Evolutionary conservation across 2,329 filamentous ascomycete species (phyloP), one percentile per base, ranked within the genome.

Genomic region (Rutstroemia sp.): DNA sequence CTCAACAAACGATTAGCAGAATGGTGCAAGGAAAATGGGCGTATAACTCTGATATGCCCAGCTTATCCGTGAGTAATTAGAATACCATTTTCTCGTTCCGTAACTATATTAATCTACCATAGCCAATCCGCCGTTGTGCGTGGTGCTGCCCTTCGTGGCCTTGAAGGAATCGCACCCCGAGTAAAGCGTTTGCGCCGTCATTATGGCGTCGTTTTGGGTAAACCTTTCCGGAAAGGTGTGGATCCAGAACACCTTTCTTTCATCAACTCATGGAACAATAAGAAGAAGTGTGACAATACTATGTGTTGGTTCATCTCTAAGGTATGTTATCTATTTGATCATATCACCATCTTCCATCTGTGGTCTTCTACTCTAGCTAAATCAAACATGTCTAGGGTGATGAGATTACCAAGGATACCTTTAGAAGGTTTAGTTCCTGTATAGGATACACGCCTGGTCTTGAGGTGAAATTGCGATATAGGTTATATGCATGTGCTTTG

Each of bases 71-170:
- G 53, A 59, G 60, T 42, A 8, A 23, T 4, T 23, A 17, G 12
- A 23, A 39, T 38, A 14, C 23, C 12, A 25, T 25, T 3, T 19
- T 42, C 25, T 23, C 19, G 2, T 19, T 40, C 25, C 16, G 30
- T 30, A 6, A 17, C 7, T 16, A 44, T 48, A 27, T 56, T 60
- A 25, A 59, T 51, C 8, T 2, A 36, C 4, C 46, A 5, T 19
- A 65, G 63, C 3, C 63, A 65, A 59, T 44, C 60, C 12, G 62
- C 63, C 8, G 55, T 64, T 25, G 60, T 60, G 2, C 55, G 48
- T 46, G 63, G 62, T 14, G 63, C 63, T 19, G 49, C 50, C 5
- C 40, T 64, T 1, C 59, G 62, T 17, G 62, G 62, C 7, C 30
- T 64, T 5, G 55, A 59, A 25, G 58, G 58, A 2, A 54, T 60